Evolutionary conservation across 1,139 yeast species (phyloP).

Genomic region (Yamadazyma dendronema): DNA sequence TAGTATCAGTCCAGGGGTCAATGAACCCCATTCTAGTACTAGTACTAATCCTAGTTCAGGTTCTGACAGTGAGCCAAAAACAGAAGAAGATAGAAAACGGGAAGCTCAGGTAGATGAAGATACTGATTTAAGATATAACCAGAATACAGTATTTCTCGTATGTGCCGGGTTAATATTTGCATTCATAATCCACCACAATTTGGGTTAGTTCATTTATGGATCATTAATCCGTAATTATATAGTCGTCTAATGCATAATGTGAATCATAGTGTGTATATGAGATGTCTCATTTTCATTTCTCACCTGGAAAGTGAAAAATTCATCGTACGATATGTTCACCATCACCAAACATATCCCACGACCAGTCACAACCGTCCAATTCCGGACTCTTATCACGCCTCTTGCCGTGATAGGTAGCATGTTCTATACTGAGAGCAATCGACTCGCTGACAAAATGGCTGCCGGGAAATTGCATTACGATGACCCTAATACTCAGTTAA

Average conservation of each 20-base stretch:
- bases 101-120: conserved; percentile 5
- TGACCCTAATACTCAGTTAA: conserved; percentile 31
- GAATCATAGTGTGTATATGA: no score
- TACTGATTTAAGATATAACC: conserved; percentile 9
- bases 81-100: neutral
- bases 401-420: conserved; percentile 23
- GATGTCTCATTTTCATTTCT: neutral
- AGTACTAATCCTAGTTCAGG: neutral
- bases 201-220: neutral
- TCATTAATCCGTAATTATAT: neutral
- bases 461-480: conserved; percentile 50
- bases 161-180: conserved; percentile 7
- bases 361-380: neutral
- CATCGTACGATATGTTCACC: conserved; percentile 1
- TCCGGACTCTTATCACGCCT: conserved; percentile 12
- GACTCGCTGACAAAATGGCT: conserved; percentile 59
- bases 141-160: conserved; percentile 6
- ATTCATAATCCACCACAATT: conserved; percentile 6
- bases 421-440: conserved; percentile 48
- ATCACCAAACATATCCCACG: neutral
- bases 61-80: neutral
- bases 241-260: no score
- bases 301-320: neutral
- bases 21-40: neutral
- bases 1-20: neutral